Conservation (phyloP, 441 rosid species). For the Arabidopsis hybrid region DNA sequence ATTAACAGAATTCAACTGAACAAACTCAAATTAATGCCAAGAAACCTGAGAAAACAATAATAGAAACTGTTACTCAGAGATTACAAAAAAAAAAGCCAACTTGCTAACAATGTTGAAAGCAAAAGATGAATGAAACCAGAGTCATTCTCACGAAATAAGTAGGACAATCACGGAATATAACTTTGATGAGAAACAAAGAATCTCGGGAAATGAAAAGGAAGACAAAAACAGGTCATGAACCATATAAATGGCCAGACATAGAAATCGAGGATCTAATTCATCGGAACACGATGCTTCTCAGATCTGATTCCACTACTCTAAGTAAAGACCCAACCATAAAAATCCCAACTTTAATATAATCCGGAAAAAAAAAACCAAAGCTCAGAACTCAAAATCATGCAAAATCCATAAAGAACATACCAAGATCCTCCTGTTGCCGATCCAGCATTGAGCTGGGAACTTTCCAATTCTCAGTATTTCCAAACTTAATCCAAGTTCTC, state of each 20-base stretch:
- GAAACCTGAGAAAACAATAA: conserved; percentile 28
- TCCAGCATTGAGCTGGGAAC: conserved; percentile 27
- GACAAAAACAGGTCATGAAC: background rate
- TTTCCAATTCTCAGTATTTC: conserved; percentile 5
- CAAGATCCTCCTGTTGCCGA: conserved; percentile 20
- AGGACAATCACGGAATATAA: too few species aligned
- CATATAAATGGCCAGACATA: background rate
- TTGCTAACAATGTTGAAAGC: background rate
- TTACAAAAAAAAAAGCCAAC: background rate
- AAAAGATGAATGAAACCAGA: background rate
- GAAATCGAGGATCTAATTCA: conserved; percentile 23
- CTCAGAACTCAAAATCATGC: background rate
- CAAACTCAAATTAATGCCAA: conserved; percentile 9
- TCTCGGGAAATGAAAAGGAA: background rate
- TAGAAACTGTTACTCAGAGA: background rate
- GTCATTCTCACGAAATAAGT: too few species aligned
- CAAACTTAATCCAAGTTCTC: conserved; percentile 15
- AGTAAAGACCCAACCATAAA: background rate
- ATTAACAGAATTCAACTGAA: background rate
- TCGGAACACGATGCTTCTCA: conserved; percentile 11
- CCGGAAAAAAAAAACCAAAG: background rate
- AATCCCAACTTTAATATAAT: background rate
- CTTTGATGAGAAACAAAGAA: background rate
- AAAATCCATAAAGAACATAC: conserved; percentile 2
- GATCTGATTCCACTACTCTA: conserved; percentile 24